These are phyloP conservation scores for Sphaerostilbella broomeana DNA, from an alignment of 2,329 filamentous ascomycete species.

Conservation along the genomic window DNA sequence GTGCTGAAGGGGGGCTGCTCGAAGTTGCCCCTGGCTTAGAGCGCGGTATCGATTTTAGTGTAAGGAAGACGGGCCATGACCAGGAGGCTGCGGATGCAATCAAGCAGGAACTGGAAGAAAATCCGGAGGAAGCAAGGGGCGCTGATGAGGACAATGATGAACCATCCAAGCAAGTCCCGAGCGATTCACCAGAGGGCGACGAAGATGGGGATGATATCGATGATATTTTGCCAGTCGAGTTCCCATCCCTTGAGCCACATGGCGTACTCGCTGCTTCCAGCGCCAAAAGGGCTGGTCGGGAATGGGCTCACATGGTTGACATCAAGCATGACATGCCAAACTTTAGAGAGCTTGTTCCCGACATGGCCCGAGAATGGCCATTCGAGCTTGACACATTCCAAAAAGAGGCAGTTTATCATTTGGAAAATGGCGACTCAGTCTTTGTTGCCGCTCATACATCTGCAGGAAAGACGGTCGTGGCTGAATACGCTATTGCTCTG, in stretches of 20 bases:
- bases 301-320: conserved; percentile 99
- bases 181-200: conserved; percentile 27
- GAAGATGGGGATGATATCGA: conserved; percentile 66
- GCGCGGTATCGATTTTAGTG: conserved; percentile 67
- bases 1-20: conserved; percentile 68
- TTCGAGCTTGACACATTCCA: conserved; percentile 98
- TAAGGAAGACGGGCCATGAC: conserved; percentile 52
- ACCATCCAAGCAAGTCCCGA: conserved; percentile 17
- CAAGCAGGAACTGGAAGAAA: conserved; percentile 52
- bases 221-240: conserved; percentile 81
- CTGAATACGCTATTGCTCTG: conserved; percentile 93
- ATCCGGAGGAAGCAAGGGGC: conserved; percentile 36
- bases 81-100: conserved; percentile 62
- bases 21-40: conserved; percentile 75
- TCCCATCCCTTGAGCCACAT: conserved; percentile 81
- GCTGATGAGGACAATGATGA: conserved; percentile 25
- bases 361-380: conserved; percentile 94
- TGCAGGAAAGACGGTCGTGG: conserved; percentile 95
- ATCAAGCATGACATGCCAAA: conserved; percentile 91
- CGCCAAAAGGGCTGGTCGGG: conserved; percentile 66
- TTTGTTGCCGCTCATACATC: conserved; percentile 98
- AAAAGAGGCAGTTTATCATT: conserved; percentile 95
- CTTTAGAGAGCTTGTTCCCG: conserved; percentile 84
- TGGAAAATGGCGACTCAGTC: conserved; percentile 93
- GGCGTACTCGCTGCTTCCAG: conserved; percentile 66